phyloP scores from a whole-genome alignment of 805 yeast species.

The Ogataea pini region DNA sequence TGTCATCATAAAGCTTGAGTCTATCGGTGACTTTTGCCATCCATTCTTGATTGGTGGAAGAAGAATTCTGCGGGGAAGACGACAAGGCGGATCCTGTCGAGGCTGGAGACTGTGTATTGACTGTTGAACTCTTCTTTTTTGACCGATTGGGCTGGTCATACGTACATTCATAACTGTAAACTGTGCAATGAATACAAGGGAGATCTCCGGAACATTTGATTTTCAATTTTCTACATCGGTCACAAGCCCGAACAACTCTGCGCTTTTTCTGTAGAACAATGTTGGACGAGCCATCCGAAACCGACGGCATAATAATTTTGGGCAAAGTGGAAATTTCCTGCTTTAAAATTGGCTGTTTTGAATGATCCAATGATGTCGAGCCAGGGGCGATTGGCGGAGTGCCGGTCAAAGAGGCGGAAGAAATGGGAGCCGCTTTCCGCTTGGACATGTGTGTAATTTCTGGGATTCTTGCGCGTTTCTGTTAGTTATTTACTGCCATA shows the following conservation, averaged over 20 bases:
- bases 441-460: slow-evolving; percentile 1
- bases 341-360: slow-evolving; percentile 10
- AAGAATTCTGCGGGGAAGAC: slow-evolving; percentile 9
- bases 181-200: slow-evolving; percentile 69
- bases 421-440: slow-evolving; percentile 2
- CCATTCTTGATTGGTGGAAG: slow-evolving; percentile 25
- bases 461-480: not conserved
- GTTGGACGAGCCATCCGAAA: slow-evolving; percentile 17
- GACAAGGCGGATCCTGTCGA: slow-evolving; percentile 18
- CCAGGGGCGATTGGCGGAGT: slow-evolving; percentile 6
- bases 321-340: slow-evolving; percentile 24
- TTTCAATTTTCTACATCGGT: slow-evolving; percentile 50
- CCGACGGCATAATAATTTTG: slow-evolving; percentile 31
- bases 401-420: not conserved
- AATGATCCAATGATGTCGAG: not conserved
- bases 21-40: slow-evolving; percentile 35
- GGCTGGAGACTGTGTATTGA: not conserved
- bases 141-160: slow-evolving; percentile 65
- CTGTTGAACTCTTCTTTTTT: slow-evolving; percentile 37
- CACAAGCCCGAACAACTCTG: slow-evolving; percentile 52
- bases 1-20: slow-evolving; percentile 35
- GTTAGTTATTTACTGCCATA: not conserved
- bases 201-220: slow-evolving; percentile 52
- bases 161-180: slow-evolving; percentile 80
- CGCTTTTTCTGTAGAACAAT: slow-evolving; percentile 32